Evolutionary conservation across 2,329 filamentous ascomycete genomes (phyloP), one percentile per base, ranked within the genome.

Genomic region (Plectosphaerella sp.): DNA sequence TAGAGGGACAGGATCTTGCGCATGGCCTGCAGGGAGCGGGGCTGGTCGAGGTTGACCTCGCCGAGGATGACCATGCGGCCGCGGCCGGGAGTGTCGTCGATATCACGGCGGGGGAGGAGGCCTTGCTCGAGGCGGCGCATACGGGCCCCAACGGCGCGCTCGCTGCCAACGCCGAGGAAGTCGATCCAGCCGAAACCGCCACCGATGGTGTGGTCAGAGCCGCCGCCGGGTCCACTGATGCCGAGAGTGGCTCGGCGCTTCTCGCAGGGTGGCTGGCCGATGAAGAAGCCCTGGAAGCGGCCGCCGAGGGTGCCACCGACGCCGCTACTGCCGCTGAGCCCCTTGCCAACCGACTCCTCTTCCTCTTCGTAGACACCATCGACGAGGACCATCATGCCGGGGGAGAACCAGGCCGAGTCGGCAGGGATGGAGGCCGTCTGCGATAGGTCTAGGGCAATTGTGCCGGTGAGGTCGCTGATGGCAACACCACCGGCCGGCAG

Each of bases 341-440:
- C 84, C 18, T 84, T 86, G 15, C 86, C 85, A 2, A 78, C 72
- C 18, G 83, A 85, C 56, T 86, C 81, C 55, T 91, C 90, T 61
- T 96, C 91, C 67, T 97, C 94, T 66, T 96, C 91, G 64, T 99
- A 99, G n/a, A 93, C 85, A 7, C 94, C 94, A 62, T 99, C 94
- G 1, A 97, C 84, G 0, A 99, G 79, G 4, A 97, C 89, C 47
- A 99, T 89, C 91, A 97, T 97, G 3, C 95, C 95, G 0, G 94
- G 92, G 5, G 87, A 85, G 64, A 97, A 97, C 88, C 91, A 99
- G 4, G 89, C 87, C 22, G 89, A 91, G 63, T 93, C 86, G 54
- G 91, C 86, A 0, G 92, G 92, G 51, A 97, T 87, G 14, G 88
- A 84, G 20, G 86, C 84, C 0, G 93, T 90, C 62, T 93, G 88